Base-by-base conservation (phyloP, 768 basidiomycete species). In the Naganishia randhawae region DNA sequence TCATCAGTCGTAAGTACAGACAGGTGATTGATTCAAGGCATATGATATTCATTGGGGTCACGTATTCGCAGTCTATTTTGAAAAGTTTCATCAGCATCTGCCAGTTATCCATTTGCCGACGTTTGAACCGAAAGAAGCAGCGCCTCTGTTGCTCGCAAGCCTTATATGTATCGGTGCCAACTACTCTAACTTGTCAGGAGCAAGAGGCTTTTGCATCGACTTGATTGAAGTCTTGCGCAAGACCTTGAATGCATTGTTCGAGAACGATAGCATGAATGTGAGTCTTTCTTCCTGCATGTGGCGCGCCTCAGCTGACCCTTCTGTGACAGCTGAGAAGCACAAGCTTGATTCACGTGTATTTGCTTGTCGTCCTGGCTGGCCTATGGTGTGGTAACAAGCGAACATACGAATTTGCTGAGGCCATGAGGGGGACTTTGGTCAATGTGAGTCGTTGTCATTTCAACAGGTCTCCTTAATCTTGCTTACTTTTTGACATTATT, bases 301-400 rank as follows among this genome's bases (percentile, higher is more conserved):
- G 11, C 32, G 51, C 17, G 32, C 9, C 42, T 6, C 4, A 17
- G 50, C 48, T 51, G 48, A 55, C 17, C 53, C 27, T 29, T 41
- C 16, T n/a, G n/a, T 48, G 4, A n/a, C 33, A 66, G 65, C 41
- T 66, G 22, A 52, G 65, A 41, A 66, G 65, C 45, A 54, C 65
- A 31, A 54, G 52, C 42, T 57, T 55, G 53, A 66, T 66, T 48
- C 65, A 66, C 29, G 65, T 55, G 7, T 66, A 66, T 42, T 31
- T 55, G 37, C 31, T 66, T 17, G 65, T 66, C 22, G 53, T 66
- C 13, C 65, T 66, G n/a, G 37, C 65, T 19, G 65, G 65, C 10
- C 53, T 66, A 31, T 66, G 52, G 53, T 54, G 52, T 41, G 65
- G 65, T 5, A 66, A 66, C 65, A 66, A 66, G 54, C 65, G 65